These are phyloP conservation scores for Ceratobasidium sp. DNA, from an alignment of 1,284 basidiomycete genomes.

Conservation along the genomic window DNA sequence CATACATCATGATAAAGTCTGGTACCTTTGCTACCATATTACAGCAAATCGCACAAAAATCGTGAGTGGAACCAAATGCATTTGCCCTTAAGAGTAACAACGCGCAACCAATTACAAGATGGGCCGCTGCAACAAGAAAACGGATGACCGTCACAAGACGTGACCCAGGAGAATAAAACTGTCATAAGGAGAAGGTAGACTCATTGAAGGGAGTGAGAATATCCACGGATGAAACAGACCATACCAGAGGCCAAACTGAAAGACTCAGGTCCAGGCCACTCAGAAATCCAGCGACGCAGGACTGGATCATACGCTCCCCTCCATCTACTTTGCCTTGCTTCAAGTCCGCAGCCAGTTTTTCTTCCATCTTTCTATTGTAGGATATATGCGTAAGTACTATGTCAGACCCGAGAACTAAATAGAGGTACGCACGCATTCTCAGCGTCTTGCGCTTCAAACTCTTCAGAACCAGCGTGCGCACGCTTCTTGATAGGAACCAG, in stretches of 20 bases:
- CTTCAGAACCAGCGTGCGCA: constrained; percentile 7
- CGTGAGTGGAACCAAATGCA: no score
- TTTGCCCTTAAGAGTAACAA: no score
- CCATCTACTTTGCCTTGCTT: constrained; percentile 26
- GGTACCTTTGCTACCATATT: no score
- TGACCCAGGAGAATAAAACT: neutral
- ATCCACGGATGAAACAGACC: neutral
- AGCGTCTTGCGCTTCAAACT: constrained; percentile 35
- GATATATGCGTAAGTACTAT: neutral
- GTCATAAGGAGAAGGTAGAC: neutral
- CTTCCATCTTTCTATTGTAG: constrained; percentile 28
- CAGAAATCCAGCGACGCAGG: constrained; percentile 29
- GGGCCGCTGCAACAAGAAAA: no score
- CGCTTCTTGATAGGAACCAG: constrained; percentile 23
- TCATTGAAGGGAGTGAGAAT: neutral
- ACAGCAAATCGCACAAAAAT: no score
- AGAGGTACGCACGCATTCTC: constrained; percentile 24
- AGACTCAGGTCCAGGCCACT: constrained; percentile 37
- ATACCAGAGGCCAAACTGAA: neutral
- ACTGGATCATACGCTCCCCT: constrained; percentile 36
- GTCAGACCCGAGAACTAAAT: neutral
- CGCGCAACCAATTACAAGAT: no score
- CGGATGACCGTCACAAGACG: neutral
- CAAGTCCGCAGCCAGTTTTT: constrained; percentile 29
- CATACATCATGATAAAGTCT: no score